phyloP scores from a whole-genome alignment of 1,284 basidiomycete genomes.

The Fistulina hepatica region DNA sequence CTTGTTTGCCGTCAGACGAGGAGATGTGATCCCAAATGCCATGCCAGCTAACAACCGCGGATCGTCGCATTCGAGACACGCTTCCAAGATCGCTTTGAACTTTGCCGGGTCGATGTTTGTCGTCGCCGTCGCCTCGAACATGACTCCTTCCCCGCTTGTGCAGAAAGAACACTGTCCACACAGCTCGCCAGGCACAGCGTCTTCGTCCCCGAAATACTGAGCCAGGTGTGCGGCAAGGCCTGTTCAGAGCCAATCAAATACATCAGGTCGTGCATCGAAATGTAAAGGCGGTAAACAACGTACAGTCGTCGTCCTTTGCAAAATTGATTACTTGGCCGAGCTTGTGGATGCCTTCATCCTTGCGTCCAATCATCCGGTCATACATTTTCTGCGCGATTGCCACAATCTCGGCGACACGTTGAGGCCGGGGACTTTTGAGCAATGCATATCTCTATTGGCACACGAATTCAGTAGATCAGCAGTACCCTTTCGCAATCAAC shows the following conservation, averaged over 20 bases:
- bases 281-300: slow-evolving; percentile 8
- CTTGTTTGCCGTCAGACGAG: slow-evolving; percentile 31
- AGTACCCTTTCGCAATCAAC: too few relatives aligned
- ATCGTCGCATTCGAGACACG: slow-evolving; percentile 39
- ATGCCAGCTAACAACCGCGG: slow-evolving; percentile 37
- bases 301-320: slow-evolving; percentile 36
- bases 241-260: slow-evolving; percentile 13
- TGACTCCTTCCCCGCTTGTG: slow-evolving; percentile 26
- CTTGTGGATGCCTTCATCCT: slow-evolving; percentile 33
- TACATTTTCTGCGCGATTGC: slow-evolving; percentile 27
- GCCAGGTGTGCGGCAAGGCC: slow-evolving; percentile 36
- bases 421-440: slow-evolving; percentile 27
- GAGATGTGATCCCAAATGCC: slow-evolving; percentile 39
- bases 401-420: slow-evolving; percentile 25
- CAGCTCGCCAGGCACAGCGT: slow-evolving; percentile 30
- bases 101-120: slow-evolving; percentile 23
- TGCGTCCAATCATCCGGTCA: slow-evolving; percentile 29
- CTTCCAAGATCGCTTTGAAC: slow-evolving; percentile 29
- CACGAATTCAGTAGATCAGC: background rate
- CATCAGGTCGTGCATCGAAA: background rate
- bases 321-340: slow-evolving; percentile 33
- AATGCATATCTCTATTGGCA: slow-evolving; percentile 28
- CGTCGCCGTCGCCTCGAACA: slow-evolving; percentile 24
- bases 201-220: slow-evolving; percentile 35
- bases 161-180: slow-evolving; percentile 39